Percentiles rank a stretch among this genome's conserved stretches.
phyloP scores from a whole-genome alignment of 371 early-diverging fungal genomes.

The Actinomortierella wolfii region DNA sequence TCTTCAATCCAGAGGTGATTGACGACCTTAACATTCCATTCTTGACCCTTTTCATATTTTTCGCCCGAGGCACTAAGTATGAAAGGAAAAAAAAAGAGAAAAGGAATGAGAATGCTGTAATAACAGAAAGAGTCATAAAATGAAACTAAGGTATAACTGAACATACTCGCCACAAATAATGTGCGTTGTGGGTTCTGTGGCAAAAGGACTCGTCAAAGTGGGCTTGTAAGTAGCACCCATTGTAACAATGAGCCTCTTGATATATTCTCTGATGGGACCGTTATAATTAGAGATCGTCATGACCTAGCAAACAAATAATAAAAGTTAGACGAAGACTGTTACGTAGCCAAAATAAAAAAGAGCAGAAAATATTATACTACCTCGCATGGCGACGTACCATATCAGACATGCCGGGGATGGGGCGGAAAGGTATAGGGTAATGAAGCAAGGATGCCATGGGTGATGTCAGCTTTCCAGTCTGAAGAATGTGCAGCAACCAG shows the following conservation, averaged over 20 bases:
- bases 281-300: slow-evolving; percentile 75
- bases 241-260: slow-evolving; percentile 64
- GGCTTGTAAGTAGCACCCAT: slow-evolving; percentile 71
- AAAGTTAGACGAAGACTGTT: background rate
- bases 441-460: slow-evolving; percentile 39
- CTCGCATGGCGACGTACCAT: slow-evolving; percentile 47
- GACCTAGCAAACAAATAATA: slow-evolving; percentile 27
- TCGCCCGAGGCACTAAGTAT: slow-evolving; percentile 53
- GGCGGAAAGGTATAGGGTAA: slow-evolving; percentile 28
- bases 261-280: slow-evolving; percentile 66
- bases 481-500: slow-evolving; percentile 35
- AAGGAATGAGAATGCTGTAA: slow-evolving; percentile 2
- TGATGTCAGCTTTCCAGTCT: slow-evolving; percentile 22
- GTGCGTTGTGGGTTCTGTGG: slow-evolving; percentile 52
- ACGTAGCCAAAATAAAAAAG: slow-evolving; percentile 63
- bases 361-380: slow-evolving; percentile 62
- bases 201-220: slow-evolving; percentile 56
- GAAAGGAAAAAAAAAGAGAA: slow-evolving; percentile 1
- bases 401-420: slow-evolving; percentile 19
- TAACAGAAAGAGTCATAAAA: background rate
- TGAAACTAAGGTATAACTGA: slow-evolving; percentile 1
- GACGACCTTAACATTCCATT: slow-evolving; percentile 71
- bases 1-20: slow-evolving; percentile 93
- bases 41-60: slow-evolving; percentile 65
- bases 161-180: slow-evolving; percentile 72